phyloP scores from a whole-genome alignment of 148 eudicot genomes.

The Rhododendron kiyosumense region DNA sequence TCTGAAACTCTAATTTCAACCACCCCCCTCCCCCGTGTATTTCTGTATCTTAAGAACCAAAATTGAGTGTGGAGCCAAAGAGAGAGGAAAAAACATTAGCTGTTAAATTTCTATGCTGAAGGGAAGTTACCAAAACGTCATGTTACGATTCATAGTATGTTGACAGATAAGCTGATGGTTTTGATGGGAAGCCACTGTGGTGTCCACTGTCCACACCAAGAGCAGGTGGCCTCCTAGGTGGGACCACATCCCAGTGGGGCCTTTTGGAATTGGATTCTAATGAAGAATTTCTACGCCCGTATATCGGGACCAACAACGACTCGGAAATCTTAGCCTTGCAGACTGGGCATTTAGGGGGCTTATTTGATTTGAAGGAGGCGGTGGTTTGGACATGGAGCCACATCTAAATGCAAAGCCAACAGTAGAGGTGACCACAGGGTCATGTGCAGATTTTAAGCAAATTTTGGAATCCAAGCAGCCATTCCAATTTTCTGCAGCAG shows the following conservation, averaged over 20 bases:
- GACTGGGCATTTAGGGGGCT: constrained; percentile 63
- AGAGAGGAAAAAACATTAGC: too few species aligned
- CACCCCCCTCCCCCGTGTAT: too few species aligned
- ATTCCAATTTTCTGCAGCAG: constrained; percentile 27
- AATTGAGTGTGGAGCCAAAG: too few species aligned
- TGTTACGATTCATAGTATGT: too few species aligned
- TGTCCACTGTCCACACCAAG: constrained; percentile 13
- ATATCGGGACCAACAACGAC: constrained; percentile 62
- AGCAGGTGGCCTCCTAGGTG: constrained; percentile 62
- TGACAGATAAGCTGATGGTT: constrained; percentile 13
- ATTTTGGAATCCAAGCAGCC: constrained; percentile 74
- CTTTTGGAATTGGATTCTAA: constrained; percentile 28
- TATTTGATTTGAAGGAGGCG: constrained; percentile 29
- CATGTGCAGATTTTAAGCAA: constrained; percentile 75
- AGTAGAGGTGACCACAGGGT: constrained; percentile 82
- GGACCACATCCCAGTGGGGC: constrained; percentile 22
- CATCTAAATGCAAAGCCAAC: constrained; percentile 83
- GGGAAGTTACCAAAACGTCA: too few species aligned
- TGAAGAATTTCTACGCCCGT: constrained; percentile 48
- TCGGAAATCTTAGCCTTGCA: constrained; percentile 64
- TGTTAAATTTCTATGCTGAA: too few species aligned
- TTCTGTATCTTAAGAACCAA: too few species aligned
- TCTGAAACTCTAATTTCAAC: too few species aligned
- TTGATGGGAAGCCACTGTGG: constrained; percentile 12
- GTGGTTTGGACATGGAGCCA: constrained; percentile 68